Evolutionary conservation across 2,329 filamentous ascomycete species (phyloP).

Genomic region (Huntiella savannae): DNA sequence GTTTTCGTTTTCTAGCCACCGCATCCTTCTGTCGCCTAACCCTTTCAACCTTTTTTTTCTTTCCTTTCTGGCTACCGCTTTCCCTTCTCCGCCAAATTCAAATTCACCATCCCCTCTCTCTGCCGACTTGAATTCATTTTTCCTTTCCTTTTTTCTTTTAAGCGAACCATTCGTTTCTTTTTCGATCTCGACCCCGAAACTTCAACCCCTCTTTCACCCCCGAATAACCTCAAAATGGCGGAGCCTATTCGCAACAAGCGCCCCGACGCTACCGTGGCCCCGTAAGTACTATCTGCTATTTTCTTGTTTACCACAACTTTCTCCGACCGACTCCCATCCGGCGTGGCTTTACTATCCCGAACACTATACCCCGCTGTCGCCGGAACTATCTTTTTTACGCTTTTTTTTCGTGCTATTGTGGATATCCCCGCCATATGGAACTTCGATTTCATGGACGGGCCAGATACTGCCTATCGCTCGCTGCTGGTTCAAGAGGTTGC

Average conservation of each 20-base stretch:
- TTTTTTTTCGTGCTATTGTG: not conserved
- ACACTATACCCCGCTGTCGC: not conserved
- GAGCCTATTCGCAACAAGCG: slow-evolving; percentile 47
- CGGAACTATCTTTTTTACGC: not conserved
- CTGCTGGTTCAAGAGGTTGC: no score
- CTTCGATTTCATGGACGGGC: no score
- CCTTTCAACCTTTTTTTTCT: slow-evolving; percentile 4
- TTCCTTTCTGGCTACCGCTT: slow-evolving; percentile 5
- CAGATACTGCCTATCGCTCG: no score
- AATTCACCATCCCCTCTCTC: slow-evolving; percentile 15
- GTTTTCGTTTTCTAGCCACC: not conserved
- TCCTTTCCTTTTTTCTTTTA: slow-evolving; percentile 15
- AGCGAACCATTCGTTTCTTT: slow-evolving; percentile 14
- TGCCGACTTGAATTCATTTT: slow-evolving; percentile 16
- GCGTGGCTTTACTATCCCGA: no score
- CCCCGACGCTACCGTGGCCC: slow-evolving; percentile 34
- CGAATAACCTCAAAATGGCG: slow-evolving; percentile 27
- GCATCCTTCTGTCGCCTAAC: slow-evolving; percentile 3
- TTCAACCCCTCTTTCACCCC: slow-evolving; percentile 4
- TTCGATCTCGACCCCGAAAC: slow-evolving; percentile 11
- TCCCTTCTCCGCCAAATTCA: slow-evolving; percentile 5
- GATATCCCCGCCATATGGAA: no score
- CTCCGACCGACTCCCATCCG: no score
- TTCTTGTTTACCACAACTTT: no score
- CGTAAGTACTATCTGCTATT: slow-evolving; percentile 26